These are phyloP conservation scores for Candida golubevii DNA, from an alignment of 805 yeast genomes.

Conservation along the genomic window DNA sequence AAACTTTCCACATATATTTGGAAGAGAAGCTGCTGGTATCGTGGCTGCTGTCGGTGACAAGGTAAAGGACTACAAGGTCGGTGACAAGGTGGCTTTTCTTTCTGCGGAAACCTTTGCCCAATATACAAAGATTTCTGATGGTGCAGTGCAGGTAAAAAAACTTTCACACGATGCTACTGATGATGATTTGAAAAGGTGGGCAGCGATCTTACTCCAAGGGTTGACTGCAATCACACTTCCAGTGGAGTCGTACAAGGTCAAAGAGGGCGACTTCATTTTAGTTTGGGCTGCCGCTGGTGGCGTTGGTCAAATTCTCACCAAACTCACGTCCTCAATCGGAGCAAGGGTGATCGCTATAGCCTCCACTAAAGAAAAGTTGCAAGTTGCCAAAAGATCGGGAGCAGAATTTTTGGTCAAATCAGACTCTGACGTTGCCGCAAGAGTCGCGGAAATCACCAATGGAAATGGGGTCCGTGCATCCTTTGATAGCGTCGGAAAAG, in stretches of 20 bases:
- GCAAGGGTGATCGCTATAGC: conserved; percentile 85
- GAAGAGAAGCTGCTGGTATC: conserved; percentile 71
- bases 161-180: conserved; percentile 47
- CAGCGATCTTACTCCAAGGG: conserved; percentile 65
- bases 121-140: conserved; percentile 49
- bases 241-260: conserved; percentile 59
- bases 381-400: conserved; percentile 63
- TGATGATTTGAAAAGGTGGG: conserved; percentile 49
- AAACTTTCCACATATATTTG: conserved; percentile 57
- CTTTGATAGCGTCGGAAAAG: conserved; percentile 77
- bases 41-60: conserved; percentile 60
- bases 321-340: conserved; percentile 58
- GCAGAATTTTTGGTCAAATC: conserved; percentile 69
- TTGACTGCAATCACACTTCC: conserved; percentile 74
- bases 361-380: conserved; percentile 68
- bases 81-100: conserved; percentile 66
- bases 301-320: conserved; percentile 70
- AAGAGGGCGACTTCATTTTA: conserved; percentile 66
- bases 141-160: conserved; percentile 16
- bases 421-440: conserved; percentile 51
- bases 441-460: conserved; percentile 55
- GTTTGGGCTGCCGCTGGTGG: conserved; percentile 97
- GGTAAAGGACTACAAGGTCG: conserved; percentile 53
- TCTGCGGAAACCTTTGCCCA: conserved; percentile 61
- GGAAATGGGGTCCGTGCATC: conserved; percentile 67